Percentiles rank a stretch among this genome's conserved stretches.
Evolutionary conservation across 805 yeast species (phyloP).

Genomic region (Candida ovalis): DNA sequence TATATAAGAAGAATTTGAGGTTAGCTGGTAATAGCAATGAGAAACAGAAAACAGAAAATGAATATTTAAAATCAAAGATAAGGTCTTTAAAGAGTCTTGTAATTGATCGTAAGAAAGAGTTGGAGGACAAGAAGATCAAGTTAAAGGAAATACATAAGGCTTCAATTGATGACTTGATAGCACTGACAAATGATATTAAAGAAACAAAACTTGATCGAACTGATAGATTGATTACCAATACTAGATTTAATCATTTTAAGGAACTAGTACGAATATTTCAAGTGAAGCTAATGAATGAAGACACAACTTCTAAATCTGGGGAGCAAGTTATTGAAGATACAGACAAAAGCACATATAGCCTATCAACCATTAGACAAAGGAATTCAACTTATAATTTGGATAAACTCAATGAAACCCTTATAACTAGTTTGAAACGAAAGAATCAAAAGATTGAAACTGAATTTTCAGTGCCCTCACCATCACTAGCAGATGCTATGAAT

Average conservation of each 20-base stretch:
- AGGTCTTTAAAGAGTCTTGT: not conserved
- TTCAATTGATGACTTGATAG: not conserved
- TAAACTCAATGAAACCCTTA: constrained; percentile 11
- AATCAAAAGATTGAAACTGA: not conserved
- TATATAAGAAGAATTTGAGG: constrained; percentile 14
- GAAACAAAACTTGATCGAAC: constrained; percentile 12
- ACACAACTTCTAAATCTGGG: not conserved
- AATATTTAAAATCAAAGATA: constrained; percentile 5
- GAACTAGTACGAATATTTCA: constrained; percentile 13
- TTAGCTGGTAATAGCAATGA: constrained; percentile 6
- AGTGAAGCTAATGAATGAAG: constrained; percentile 4
- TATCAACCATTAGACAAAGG: not conserved
- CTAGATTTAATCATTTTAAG: constrained; percentile 13
- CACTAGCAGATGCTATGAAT: not conserved
- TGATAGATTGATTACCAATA: constrained; percentile 10
- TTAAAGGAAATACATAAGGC: constrained; percentile 5
- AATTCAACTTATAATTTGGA: constrained; percentile 8
- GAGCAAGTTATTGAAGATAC: not conserved
- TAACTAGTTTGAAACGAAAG: constrained; percentile 6
- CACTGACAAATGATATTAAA: constrained; percentile 7
- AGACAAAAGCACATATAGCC: not conserved
- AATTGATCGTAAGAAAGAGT: not conserved
- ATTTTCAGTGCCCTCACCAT: not conserved
- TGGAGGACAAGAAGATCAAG: constrained; percentile 2
- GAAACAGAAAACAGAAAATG: constrained; percentile 8